Base-by-base conservation (phyloP, 129 eudicot species). In the Tagetes erecta region DNA sequence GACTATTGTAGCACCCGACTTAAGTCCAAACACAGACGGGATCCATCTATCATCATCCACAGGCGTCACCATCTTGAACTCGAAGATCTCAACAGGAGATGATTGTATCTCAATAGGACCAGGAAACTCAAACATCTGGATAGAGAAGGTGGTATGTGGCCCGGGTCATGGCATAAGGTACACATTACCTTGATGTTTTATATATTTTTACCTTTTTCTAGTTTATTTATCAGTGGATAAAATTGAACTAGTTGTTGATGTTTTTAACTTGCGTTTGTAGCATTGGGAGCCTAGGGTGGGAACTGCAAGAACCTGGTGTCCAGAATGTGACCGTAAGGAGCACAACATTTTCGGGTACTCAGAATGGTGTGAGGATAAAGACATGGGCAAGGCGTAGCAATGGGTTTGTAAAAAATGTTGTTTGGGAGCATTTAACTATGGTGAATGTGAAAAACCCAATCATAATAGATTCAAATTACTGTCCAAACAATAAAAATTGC, bases 101-200 rank as follows among this genome's bases (percentile, higher is more conserved):
- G 76, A 72, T 42, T 72, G 67, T 45, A 35, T 56, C 67, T 72
- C 76, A 4, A 72, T 72, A 56, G 76, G 67, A 7, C 76, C 67
- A 2, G 67, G 67, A n/a, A 72, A 56, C 7, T 55, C 67, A 1
- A 72, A 72, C 56, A 12, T 72, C 42, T 72, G 67, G 76, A 72
- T 72, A 56, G 76, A 72, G 30, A 72, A 72, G 55, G 42, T 31
- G 41, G 65, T 57, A 2, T 72, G 76, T 6, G 67, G 67, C 30
- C 76, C 76, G 3, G 76, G 76, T 31, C 76, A 72, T 35, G 76
- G 76, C 53, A 72, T 72, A 57, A 72, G 76, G 76, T 72, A 72
- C 20, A 39, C 47, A 2, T 2, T 2, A 6, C 6, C 51, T 3
- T 6, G 2, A 8, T 6, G 8, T 46, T 46, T 45, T 45, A 8